Percentiles rank a stretch among this genome's conserved stretches.
Conservation (phyloP, 805 yeast genomes). For the Metschnikowia rubicola region DNA sequence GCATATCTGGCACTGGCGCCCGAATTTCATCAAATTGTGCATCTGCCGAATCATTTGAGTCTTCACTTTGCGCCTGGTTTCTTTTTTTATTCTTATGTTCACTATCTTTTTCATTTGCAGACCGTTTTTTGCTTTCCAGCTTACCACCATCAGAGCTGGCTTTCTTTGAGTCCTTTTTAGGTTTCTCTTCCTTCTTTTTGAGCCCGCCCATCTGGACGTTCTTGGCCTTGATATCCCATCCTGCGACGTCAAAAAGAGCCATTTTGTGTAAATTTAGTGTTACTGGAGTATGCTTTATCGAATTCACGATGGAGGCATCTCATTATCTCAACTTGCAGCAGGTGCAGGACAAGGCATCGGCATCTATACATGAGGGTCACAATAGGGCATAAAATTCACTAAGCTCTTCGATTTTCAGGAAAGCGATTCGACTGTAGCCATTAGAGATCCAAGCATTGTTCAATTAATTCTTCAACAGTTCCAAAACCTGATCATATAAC, state of each 20-base stretch:
- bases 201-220: slow-evolving; percentile 46
- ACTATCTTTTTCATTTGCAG: slow-evolving; percentile 5
- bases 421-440: too few species aligned
- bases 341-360: slow-evolving; percentile 3
- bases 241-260: slow-evolving; percentile 77
- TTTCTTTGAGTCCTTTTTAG: slow-evolving; percentile 9
- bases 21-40: slow-evolving; percentile 8
- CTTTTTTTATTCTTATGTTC: background rate
- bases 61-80: background rate
- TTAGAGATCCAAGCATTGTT: too few species aligned
- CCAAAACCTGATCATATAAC: too few species aligned
- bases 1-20: slow-evolving; percentile 16
- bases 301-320: slow-evolving; percentile 1
- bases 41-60: background rate
- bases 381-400: background rate
- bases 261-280: slow-evolving; percentile 26
- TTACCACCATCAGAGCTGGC: background rate
- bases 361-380: background rate
- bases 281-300: background rate
- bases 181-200: slow-evolving; percentile 21
- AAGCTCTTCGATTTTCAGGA: background rate
- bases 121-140: slow-evolving; percentile 6
- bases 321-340: background rate
- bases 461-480: too few species aligned
- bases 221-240: slow-evolving; percentile 67